Evolutionary conservation across 2,329 filamentous ascomycete genomes (phyloP), one percentile per base, ranked within the genome.

Genomic region (Phaeosphaeriaceae sp.): DNA sequence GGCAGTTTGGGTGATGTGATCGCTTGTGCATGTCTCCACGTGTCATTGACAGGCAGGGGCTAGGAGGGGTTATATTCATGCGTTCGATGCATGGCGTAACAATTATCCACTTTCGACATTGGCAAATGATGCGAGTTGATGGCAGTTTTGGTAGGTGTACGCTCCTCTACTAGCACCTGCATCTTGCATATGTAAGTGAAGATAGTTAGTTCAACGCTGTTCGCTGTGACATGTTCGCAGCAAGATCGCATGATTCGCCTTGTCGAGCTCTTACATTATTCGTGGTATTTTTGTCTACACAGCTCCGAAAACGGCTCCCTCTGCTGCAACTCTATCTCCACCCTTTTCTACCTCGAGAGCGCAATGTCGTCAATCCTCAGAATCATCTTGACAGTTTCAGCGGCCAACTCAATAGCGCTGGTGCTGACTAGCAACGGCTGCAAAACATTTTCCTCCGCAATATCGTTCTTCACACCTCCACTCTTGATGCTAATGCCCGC

Each of bases 401-500:
- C 93, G 27, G 95, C 95, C 79, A 99, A 81, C 83, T 99, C 94
- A 72, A 99, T 95, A 22, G 95, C 93, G 79, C 94, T 98, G 56
- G 95, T 99, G 85, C 93, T 97, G 62, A 99, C 95, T 61, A 99
- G 83, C 75, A 99, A 83, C 19, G 95, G 95, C 83, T 99, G 95
- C 76, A 99, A 84, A 54, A 99, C 95, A 66, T 97, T 97, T 84
- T 97, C 93, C 78, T 96, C 94, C 58, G 91, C 90, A 75, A 98
- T 98, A 82, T 99, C 96, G 69, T 91, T 89, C 86, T 97, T 97
- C 65, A 99, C 95, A 58, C 95, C 95, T 42, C 95, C 94, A 65
- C 91, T 94, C 85, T 97, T 95, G 84, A 99, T 98, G 82, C 93
- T 97, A 63, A 99, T 93, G 70, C 95, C 96, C 1, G 96, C 95